Base-by-base conservation (phyloP, 257 asterid genomes). In the Forsythia viridissima region DNA sequence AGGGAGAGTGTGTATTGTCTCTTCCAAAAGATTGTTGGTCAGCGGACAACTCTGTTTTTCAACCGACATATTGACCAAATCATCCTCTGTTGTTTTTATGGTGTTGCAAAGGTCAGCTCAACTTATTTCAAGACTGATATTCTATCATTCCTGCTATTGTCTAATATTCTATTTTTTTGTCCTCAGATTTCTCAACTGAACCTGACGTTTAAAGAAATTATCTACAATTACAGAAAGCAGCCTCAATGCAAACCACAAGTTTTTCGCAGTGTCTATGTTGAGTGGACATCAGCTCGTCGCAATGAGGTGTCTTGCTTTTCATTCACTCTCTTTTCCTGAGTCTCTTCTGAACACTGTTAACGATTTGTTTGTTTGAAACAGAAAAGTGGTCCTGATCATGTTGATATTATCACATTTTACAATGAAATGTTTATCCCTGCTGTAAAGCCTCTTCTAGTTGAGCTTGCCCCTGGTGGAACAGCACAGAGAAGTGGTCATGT, bases 41-140 rank as follows among this genome's bases (percentile, higher is more conserved):
- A 91, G 78, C 87, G 89, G 80, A 92, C 98, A 21, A 39, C 85
- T 71, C 88, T 96, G 69, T 93, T 96, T 86, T 93, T 93, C 87
- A 87, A 85, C 85, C 91, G 99, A 69, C 97, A 93, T 84, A 92
- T 93, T 79, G 99, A 96, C 84, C 99, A 96, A 85, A 90, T 96
- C 82, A 90, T 96, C 72, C 98, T 93, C 73, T 96, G 99, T 84
- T 93, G 97, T 84, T 94, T 96, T 76, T 96, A 93, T 84, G 99
- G 99, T 87, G 96, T 93, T 85, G 96, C 98, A 68, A 96, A 96
- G 97, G 99, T 96, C 76, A 72, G 80, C 76, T 67, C 63, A 41
- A 55, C 82, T 46, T 24, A 68, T 79, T 70, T 78, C 75, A 15
- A 79, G 61, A 72, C 41, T 69, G 77, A 75, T 67, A 42, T 69